Evolutionary conservation across 75 land plant genomes (phyloP).

Genomic region (Cryptomeria japonica): DNA sequence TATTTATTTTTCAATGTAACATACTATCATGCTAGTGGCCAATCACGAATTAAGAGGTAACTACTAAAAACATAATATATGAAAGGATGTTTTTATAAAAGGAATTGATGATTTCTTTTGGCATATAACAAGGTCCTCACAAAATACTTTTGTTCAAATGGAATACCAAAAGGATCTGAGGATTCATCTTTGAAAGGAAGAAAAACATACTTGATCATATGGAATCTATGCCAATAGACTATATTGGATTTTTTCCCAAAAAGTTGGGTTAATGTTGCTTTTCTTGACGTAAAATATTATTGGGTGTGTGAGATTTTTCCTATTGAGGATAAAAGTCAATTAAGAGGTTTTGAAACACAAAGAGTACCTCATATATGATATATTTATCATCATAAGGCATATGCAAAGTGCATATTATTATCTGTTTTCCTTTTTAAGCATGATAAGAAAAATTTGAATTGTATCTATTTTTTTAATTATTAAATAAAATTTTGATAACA

Average conservation of each 20-base stretch:
- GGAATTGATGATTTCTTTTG: not conserved
- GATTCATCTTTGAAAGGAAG: not conserved
- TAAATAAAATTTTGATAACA: not conserved
- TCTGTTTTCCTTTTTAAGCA: not conserved
- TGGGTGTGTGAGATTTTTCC: not conserved
- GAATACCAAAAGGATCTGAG: not conserved
- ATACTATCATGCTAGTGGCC: not conserved
- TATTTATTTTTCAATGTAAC: not conserved
- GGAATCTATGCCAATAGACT: not conserved
- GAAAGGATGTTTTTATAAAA: not conserved
- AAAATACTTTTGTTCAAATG: not conserved
- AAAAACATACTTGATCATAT: not conserved
- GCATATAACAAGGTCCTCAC: not conserved
- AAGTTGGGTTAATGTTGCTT: not conserved
- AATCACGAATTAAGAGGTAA: slow-evolving; percentile 7
- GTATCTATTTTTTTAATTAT: not conserved
- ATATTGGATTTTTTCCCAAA: not conserved
- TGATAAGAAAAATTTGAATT: not conserved
- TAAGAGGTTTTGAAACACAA: not conserved
- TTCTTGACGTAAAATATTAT: not conserved
- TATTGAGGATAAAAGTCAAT: not conserved
- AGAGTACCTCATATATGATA: not conserved
- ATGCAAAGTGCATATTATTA: not conserved
- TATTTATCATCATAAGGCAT: not conserved
- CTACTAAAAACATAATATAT: not conserved